Conservation (phyloP, 78 protist species). For the Dictyostelium purpureum region DNA sequence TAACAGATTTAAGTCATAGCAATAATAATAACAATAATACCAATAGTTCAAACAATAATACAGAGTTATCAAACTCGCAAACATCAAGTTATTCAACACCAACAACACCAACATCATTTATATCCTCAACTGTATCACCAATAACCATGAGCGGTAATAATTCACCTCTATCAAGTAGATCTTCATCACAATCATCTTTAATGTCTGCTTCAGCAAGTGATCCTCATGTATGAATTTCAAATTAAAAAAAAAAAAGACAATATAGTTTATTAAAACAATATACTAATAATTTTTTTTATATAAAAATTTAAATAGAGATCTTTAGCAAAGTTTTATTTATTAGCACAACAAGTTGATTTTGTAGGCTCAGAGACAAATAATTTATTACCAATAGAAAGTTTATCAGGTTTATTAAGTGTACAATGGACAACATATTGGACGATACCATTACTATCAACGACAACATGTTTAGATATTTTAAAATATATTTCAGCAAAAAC, state of each 20-base stretch:
- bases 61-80: background rate
- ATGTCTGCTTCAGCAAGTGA: background rate
- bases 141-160: background rate
- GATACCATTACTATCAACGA: slow-evolving; percentile 4
- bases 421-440: slow-evolving; percentile 77
- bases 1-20: background rate
- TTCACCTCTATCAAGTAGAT: slow-evolving; percentile 1
- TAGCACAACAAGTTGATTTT: slow-evolving; percentile 73
- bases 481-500: slow-evolving; percentile 64
- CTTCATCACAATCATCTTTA: background rate
- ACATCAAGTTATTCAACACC: slow-evolving; percentile 5
- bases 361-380: slow-evolving; percentile 1
- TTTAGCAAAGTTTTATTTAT: slow-evolving; percentile 63
- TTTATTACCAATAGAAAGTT: slow-evolving; percentile 48
- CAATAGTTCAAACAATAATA: background rate
- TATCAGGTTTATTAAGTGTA: slow-evolving; percentile 24
- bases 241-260: background rate
- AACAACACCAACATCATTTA: background rate
- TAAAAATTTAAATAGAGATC: slow-evolving; percentile 24
- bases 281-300: background rate
- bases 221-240: background rate
- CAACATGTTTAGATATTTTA: slow-evolving; percentile 44
- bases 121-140: background rate
- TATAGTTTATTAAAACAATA: background rate
- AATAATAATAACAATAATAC: background rate